phyloP scores from a whole-genome alignment of 306 rosid genomes.

The Trifolium fragiferum region DNA sequence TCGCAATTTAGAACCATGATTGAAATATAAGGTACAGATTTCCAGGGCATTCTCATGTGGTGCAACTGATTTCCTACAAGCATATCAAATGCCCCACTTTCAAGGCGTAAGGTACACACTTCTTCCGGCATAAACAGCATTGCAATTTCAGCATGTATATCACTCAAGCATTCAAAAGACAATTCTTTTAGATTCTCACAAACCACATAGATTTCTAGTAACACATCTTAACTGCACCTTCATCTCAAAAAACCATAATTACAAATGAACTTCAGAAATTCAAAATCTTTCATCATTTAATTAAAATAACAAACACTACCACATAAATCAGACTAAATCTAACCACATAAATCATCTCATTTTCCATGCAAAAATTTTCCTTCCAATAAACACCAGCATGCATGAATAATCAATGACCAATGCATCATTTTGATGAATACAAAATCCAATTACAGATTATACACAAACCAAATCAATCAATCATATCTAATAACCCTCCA shows the following conservation, averaged over 20 bases:
- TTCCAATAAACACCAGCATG: background rate
- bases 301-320: background rate
- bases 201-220: slow-evolving; percentile 12
- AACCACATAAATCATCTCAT: background rate
- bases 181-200: slow-evolving; percentile 13
- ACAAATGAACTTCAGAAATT: background rate
- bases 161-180: background rate
- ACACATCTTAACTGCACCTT: slow-evolving; percentile 1
- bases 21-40: background rate
- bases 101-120: slow-evolving; percentile 6
- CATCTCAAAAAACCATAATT: background rate
- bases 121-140: slow-evolving; percentile 16
- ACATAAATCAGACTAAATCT: slow-evolving; percentile 1
- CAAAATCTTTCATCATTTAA: background rate
- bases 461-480: background rate
- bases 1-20: background rate
- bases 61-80: slow-evolving; percentile 15
- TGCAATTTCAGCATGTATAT: slow-evolving; percentile 2
- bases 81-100: slow-evolving; percentile 19
- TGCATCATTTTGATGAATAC: slow-evolving; percentile 4
- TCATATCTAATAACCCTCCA: slow-evolving; percentile 4
- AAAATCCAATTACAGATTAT: slow-evolving; percentile 9
- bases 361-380: background rate
- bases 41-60: slow-evolving; percentile 3
- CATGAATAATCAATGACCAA: background rate